A percentile compares a stretch with the other conserved stretches of the same genome.
These are phyloP conservation scores for Angomonas deanei DNA, from an alignment of 208 protist species.

Conservation along the genomic window DNA sequence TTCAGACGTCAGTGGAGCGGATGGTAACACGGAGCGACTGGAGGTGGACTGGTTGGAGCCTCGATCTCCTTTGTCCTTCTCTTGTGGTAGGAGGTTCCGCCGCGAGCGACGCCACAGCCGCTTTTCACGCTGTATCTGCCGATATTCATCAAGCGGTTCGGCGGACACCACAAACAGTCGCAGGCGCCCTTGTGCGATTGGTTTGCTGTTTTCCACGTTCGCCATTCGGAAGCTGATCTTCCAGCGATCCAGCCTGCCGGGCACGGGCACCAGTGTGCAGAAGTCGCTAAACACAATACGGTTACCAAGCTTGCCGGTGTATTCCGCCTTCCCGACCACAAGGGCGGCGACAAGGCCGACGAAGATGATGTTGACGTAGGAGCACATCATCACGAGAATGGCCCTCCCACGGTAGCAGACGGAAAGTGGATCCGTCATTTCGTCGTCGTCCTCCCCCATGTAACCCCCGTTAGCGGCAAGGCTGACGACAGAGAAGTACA, in stretches of 20 bases:
- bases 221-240: conserved; percentile 70
- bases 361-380: conserved; percentile 80
- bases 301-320: conserved; percentile 48
- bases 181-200: conserved; percentile 51
- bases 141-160: conserved; percentile 45
- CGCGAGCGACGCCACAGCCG: conserved; percentile 6
- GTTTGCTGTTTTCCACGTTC: conserved; percentile 57
- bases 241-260: conserved; percentile 38
- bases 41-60: neutral
- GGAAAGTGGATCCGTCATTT: conserved; percentile 52
- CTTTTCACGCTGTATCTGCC: conserved; percentile 25
- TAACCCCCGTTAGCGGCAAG: conserved; percentile 84
- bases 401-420: conserved; percentile 71
- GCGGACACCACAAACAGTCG: conserved; percentile 63
- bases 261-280: conserved; percentile 53
- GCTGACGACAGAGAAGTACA: conserved; percentile 83
- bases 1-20: neutral
- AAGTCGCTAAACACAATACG: conserved; percentile 82
- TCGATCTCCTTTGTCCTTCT: no score
- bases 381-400: conserved; percentile 65
- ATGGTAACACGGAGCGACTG: no score
- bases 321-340: conserved; percentile 78
- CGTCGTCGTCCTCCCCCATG: conserved; percentile 57
- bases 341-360: conserved; percentile 79
- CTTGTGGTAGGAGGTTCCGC: neutral